A percentile compares a stretch with the other conserved stretches of the same genome.
Evolutionary conservation across 192 early-diverging fungal species (phyloP).

Genomic region (Mortierella claussenii): DNA sequence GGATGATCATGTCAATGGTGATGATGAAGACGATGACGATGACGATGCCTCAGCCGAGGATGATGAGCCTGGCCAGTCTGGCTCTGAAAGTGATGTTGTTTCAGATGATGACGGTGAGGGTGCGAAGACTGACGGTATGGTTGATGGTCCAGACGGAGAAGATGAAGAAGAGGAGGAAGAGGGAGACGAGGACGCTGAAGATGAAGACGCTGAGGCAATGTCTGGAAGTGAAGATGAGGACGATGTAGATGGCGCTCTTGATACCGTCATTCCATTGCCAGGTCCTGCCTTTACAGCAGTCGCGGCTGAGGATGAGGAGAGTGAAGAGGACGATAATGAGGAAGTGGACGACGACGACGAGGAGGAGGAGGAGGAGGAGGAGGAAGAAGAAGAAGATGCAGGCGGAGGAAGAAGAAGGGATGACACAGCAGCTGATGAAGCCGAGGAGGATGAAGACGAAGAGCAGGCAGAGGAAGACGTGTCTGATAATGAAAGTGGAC

Average conservation of each 20-base stretch:
- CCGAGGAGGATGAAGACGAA: neutral
- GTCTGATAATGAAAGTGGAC: neutral
- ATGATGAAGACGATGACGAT: slow-evolving; percentile 3
- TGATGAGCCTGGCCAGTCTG: slow-evolving; percentile 8
- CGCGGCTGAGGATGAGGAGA: neutral
- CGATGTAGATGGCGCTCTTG: neutral
- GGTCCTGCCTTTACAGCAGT: too few species aligned
- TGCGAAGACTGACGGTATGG: neutral
- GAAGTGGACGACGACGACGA: slow-evolving; percentile 3
- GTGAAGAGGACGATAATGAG: neutral
- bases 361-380: slow-evolving; percentile 9
- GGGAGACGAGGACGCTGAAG: neutral
- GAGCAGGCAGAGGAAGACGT: slow-evolving; percentile 1
- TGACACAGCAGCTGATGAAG: slow-evolving; percentile 4
- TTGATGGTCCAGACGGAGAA: slow-evolving; percentile 2
- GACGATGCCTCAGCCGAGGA: slow-evolving; percentile 6
- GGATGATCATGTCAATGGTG: neutral
- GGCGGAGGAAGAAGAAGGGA: neutral
- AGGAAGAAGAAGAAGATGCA: neutral
- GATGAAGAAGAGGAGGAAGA: slow-evolving; percentile 7
- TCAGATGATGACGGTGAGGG: neutral
- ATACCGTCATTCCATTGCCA: neutral
- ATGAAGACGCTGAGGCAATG: slow-evolving; percentile 1
- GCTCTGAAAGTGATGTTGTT: slow-evolving; percentile 10
- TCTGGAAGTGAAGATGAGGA: slow-evolving; percentile 3